A percentile compares a stretch with the other conserved stretches of the same genome.
Evolutionary conservation across 306 rosid genomes (phyloP).

Genomic region (Prunus mira): DNA sequence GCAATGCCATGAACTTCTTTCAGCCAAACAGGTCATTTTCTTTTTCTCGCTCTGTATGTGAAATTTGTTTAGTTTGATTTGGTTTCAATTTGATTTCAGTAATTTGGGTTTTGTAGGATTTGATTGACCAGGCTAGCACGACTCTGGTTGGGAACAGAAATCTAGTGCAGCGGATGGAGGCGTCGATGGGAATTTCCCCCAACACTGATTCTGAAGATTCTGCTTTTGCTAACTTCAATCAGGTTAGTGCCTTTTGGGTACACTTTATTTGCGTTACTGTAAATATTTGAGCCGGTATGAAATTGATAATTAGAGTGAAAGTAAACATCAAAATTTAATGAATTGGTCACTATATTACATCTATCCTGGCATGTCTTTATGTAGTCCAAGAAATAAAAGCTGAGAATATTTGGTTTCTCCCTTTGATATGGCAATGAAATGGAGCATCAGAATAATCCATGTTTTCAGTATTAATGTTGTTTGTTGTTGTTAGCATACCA

Average conservation of each 20-base stretch:
- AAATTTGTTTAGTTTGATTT: neutral
- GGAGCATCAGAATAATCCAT: neutral
- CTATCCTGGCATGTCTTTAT: neutral
- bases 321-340: neutral
- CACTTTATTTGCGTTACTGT: neutral
- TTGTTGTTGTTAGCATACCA: neutral
- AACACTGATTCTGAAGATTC: constrained; percentile 44
- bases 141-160: constrained; percentile 70
- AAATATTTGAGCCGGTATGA: neutral
- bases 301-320: neutral
- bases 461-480: neutral
- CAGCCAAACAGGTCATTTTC: constrained; percentile 72
- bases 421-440: neutral
- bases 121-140: constrained; percentile 79
- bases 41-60: neutral
- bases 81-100: neutral
- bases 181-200: constrained; percentile 50
- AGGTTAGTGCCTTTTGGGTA: constrained; percentile 35
- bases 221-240: constrained; percentile 72
- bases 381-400: neutral
- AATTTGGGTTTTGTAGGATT: constrained; percentile 52
- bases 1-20: constrained; percentile 74
- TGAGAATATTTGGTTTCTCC: neutral
- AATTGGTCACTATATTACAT: neutral
- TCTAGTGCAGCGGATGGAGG: constrained; percentile 63